phyloP scores from a whole-genome alignment of 192 early-diverging fungal species.

The Diversispora eburnea region DNA sequence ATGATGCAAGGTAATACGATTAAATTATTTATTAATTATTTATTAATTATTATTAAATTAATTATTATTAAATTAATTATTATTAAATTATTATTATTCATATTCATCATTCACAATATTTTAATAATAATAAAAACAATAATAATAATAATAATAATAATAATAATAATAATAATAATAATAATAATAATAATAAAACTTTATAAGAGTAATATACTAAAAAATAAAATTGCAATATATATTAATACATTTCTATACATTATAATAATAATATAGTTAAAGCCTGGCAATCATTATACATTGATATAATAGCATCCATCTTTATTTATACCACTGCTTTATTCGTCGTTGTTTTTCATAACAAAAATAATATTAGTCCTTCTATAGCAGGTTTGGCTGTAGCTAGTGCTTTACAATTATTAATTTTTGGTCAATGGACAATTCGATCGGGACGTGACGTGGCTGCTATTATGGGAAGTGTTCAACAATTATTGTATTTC shows the following conservation, averaged over 20 bases:
- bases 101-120: no score
- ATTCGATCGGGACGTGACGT: constrained; percentile 57
- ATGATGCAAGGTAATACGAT: constrained; percentile 54
- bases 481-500: constrained; percentile 56
- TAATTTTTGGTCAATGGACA: constrained; percentile 68
- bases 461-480: constrained; percentile 53
- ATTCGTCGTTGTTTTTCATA: constrained; percentile 46
- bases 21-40: background rate
- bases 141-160: no score
- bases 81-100: no score
- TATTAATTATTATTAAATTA: background rate
- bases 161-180: no score
- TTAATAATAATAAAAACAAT: no score
- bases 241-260: background rate
- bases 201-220: no score
- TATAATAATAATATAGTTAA: constrained; percentile 33
- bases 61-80: no score
- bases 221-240: background rate
- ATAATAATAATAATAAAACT: no score
- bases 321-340: constrained; percentile 63
- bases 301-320: constrained; percentile 60
- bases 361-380: constrained; percentile 28
- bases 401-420: constrained; percentile 61
- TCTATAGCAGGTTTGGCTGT: constrained; percentile 60
- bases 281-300: constrained; percentile 56